Conservation (phyloP, 225 moss, liverwort and hornwort species). For the Polytrichum commune region DNA sequence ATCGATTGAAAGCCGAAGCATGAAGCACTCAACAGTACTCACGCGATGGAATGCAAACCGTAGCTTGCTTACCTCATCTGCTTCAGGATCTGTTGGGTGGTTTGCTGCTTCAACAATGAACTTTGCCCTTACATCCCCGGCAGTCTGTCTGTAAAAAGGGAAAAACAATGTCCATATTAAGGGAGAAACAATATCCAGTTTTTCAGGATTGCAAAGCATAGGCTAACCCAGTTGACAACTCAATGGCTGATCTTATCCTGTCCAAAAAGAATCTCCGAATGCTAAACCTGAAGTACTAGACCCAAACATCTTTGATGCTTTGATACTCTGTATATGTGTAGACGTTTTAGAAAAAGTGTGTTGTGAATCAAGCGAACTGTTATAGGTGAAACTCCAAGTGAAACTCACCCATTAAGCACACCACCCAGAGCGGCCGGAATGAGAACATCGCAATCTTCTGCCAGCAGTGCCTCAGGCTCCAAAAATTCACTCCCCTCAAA, state of each 20-base stretch:
- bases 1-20: too few species aligned
- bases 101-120: slow-evolving; percentile 95
- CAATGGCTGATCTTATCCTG: too few species aligned
- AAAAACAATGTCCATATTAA: background rate
- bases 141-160: slow-evolving; percentile 62
- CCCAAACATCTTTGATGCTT: too few species aligned
- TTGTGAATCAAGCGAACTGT: too few species aligned
- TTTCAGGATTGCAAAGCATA: too few species aligned
- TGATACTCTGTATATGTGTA: too few species aligned
- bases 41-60: too few species aligned
- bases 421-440: slow-evolving; percentile 97
- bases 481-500: slow-evolving; percentile 67
- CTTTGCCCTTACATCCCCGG: slow-evolving; percentile 78
- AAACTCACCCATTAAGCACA: slow-evolving; percentile 66
- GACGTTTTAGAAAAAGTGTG: too few species aligned
- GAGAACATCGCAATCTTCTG: slow-evolving; percentile 86
- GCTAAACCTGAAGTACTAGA: background rate
- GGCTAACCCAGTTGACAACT: too few species aligned
- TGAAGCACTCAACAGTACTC: too few species aligned
- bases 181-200: background rate
- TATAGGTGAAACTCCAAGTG: too few species aligned
- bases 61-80: slow-evolving; percentile 68
- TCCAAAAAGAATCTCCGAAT: too few species aligned
- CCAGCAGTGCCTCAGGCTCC: slow-evolving; percentile 57
- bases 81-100: slow-evolving; percentile 88